Conservation (phyloP, 257 asterid species). For the Gentiana dahurica region DNA sequence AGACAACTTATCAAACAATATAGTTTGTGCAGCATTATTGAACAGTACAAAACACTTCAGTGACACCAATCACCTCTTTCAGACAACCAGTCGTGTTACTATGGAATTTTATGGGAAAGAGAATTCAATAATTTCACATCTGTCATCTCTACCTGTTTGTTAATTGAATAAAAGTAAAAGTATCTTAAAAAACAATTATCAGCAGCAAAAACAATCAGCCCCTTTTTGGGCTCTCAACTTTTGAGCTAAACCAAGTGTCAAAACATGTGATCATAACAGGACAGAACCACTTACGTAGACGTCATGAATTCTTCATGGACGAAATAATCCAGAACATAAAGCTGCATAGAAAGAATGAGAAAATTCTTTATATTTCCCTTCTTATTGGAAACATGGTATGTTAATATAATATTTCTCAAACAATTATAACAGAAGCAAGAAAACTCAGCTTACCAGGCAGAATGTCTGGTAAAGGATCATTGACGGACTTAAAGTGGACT, state of each 20-base stretch:
- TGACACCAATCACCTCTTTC: too few species aligned
- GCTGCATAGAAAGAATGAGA: slow-evolving; percentile 32
- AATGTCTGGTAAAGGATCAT: slow-evolving; percentile 87
- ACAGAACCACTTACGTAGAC: slow-evolving; percentile 70
- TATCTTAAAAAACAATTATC: too few species aligned
- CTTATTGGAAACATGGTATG: neutral
- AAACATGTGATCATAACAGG: too few species aligned
- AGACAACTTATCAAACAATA: too few species aligned
- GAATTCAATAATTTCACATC: too few species aligned
- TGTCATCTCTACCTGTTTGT: too few species aligned
- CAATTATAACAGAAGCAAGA: neutral
- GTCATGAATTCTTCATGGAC: slow-evolving; percentile 91
- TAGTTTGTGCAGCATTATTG: too few species aligned
- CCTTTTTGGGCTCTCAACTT: neutral
- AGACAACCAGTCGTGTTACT: too few species aligned
- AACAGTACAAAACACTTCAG: too few species aligned
- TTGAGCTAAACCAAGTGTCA: neutral
- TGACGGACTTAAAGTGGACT: slow-evolving; percentile 49
- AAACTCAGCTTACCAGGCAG: slow-evolving; percentile 46
- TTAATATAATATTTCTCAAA: neutral
- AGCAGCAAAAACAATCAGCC: too few species aligned
- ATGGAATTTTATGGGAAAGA: too few species aligned
- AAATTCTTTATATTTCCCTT: neutral
- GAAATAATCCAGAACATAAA: slow-evolving; percentile 87
- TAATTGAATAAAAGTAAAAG: too few species aligned